phyloP scores from a whole-genome alignment of 208 protist species.

The Acanthamoeba sp. region DNA sequence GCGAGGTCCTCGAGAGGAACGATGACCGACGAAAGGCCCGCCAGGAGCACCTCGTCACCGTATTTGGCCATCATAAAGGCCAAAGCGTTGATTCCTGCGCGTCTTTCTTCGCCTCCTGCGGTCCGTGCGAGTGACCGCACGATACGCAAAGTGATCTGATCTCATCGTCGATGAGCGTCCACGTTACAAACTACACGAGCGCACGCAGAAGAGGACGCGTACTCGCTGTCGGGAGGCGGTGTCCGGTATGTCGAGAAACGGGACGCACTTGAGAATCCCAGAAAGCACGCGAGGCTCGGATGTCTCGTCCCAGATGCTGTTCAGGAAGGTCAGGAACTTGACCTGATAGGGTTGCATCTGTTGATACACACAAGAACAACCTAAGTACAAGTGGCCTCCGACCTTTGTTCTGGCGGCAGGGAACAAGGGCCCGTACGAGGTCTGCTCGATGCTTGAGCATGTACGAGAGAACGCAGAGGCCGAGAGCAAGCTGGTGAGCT shows the following conservation, averaged over 20 bases:
- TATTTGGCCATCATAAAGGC: background rate
- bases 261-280: background rate
- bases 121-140: background rate
- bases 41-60: background rate
- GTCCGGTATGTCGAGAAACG: background rate
- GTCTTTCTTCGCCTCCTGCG: background rate
- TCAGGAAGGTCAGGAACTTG: background rate
- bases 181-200: background rate
- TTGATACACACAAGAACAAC: background rate
- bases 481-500: background rate
- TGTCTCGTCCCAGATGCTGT: background rate
- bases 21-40: background rate
- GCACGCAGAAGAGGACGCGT: background rate
- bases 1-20: background rate
- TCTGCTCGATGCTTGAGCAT: background rate
- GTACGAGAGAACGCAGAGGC: background rate
- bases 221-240: background rate
- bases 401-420: background rate
- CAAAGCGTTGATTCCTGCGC: background rate
- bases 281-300: background rate
- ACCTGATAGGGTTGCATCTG: constrained; percentile 2
- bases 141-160: background rate
- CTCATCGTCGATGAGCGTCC: background rate
- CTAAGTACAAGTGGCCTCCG: background rate
- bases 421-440: background rate